phyloP scores from a whole-genome alignment of 1,139 yeast genomes.

The Schizosaccharomyces versatilis region DNA sequence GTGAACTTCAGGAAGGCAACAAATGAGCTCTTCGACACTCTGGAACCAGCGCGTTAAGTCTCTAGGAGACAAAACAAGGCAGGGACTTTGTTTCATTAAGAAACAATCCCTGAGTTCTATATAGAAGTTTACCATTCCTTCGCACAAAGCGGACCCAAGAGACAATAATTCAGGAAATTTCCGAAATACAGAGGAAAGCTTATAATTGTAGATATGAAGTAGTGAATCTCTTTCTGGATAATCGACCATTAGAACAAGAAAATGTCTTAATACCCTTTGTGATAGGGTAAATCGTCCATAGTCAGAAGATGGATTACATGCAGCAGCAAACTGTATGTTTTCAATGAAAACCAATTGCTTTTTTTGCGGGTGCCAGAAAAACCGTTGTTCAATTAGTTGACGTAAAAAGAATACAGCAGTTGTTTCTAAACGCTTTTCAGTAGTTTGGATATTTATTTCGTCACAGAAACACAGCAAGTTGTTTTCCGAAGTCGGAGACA shows the following conservation, averaged over 20 bases:
- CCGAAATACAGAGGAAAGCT: constrained; percentile 36
- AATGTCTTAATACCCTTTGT: constrained; percentile 48
- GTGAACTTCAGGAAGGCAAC: constrained; percentile 21
- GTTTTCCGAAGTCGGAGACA: constrained; percentile 45
- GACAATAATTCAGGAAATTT: constrained; percentile 26
- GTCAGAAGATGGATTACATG: constrained; percentile 78
- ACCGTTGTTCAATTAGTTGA: constrained; percentile 48
- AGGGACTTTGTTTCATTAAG: not conserved
- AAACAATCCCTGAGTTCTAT: not conserved
- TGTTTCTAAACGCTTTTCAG: constrained; percentile 60
- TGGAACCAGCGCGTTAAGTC: constrained; percentile 76
- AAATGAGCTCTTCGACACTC: constrained; percentile 45
- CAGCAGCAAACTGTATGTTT: constrained; percentile 69
- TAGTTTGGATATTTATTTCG: constrained; percentile 64
- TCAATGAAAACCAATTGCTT: constrained; percentile 46
- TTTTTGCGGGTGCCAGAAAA: constrained; percentile 51
- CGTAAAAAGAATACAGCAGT: constrained; percentile 52
- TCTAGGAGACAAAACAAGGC: constrained; percentile 52
- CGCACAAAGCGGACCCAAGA: not conserved
- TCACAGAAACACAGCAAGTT: constrained; percentile 80
- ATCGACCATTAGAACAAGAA: constrained; percentile 49
- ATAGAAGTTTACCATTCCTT: not conserved
- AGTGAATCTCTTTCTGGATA: constrained; percentile 54
- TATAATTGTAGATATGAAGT: constrained; percentile 41
- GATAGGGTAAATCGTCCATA: constrained; percentile 45